phyloP scores from a whole-genome alignment of 805 yeast species.

The Zygosaccharomyces siamensis region DNA sequence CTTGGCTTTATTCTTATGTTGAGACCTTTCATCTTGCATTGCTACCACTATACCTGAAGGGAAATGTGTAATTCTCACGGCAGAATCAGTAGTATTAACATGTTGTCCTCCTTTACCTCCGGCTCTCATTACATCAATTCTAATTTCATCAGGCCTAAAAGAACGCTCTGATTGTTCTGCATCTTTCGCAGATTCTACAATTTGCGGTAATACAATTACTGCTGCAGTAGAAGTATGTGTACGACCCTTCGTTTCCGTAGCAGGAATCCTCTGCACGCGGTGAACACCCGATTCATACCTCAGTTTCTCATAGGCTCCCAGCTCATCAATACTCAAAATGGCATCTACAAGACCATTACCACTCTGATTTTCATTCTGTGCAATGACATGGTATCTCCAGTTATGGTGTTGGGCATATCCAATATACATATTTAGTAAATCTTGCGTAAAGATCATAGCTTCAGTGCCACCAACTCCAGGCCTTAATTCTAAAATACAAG shows the following conservation, averaged over 20 bases:
- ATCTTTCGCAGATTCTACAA: conserved; percentile 48
- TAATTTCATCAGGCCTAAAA: conserved; percentile 80
- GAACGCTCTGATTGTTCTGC: conserved; percentile 56
- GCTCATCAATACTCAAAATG: conserved; percentile 63
- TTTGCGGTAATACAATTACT: conserved; percentile 84
- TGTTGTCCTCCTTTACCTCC: conserved; percentile 98
- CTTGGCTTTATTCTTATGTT: conserved; percentile 88
- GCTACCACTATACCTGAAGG: conserved; percentile 87
- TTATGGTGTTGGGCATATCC: conserved; percentile 57
- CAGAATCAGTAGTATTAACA: conserved; percentile 95
- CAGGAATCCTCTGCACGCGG: conserved; percentile 90
- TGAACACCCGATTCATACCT: conserved; percentile 94
- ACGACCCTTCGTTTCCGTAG: conserved; percentile 89
- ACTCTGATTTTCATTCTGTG: conserved; percentile 50
- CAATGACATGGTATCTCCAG: conserved; percentile 65
- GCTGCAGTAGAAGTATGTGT: conserved; percentile 96
- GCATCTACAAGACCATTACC: conserved; percentile 75
- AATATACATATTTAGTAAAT: conserved; percentile 75
- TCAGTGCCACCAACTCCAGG: conserved; percentile 98
- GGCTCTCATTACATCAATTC: conserved; percentile 96
- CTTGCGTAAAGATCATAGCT: conserved; percentile 80
- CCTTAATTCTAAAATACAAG: conserved; percentile 77
- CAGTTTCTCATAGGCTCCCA: conserved; percentile 68
- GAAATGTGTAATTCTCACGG: conserved; percentile 85
- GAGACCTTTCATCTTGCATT: conserved; percentile 94